A percentile compares a stretch with the other conserved stretches of the same genome.
phyloP scores from a whole-genome alignment of 306 rosid species.

The Prunus campanulata region DNA sequence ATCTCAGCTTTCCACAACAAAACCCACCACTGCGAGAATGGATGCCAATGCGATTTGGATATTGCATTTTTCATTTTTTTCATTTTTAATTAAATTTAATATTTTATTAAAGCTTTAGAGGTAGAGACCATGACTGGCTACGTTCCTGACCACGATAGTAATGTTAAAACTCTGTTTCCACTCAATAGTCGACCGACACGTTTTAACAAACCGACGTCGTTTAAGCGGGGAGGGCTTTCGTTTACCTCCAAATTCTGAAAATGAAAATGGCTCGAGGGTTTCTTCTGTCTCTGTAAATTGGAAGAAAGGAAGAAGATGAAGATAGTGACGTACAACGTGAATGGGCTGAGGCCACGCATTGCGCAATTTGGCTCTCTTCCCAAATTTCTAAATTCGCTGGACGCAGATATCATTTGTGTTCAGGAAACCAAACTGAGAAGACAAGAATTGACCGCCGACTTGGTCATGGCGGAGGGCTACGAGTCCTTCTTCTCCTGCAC shows the following conservation, averaged over 20 bases:
- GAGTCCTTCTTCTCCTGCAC: constrained; percentile 90
- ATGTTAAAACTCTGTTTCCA: not conserved
- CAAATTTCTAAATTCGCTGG: constrained; percentile 76
- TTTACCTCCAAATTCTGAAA: constrained; percentile 1
- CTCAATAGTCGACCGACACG: not conserved
- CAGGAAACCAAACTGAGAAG: constrained; percentile 86
- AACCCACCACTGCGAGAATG: not conserved
- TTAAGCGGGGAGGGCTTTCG: not conserved
- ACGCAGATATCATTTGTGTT: constrained; percentile 78
- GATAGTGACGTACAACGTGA: constrained; percentile 90
- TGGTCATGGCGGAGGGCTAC: constrained; percentile 74
- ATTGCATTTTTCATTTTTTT: not conserved
- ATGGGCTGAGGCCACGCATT: constrained; percentile 77
- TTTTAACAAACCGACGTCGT: not conserved
- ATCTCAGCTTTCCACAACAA: not conserved
- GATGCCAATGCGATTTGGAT: not conserved
- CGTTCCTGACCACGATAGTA: not conserved
- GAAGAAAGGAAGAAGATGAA: constrained; percentile 39
- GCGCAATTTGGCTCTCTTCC: constrained; percentile 85
- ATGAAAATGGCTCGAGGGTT: not conserved
- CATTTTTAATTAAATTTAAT: not conserved
- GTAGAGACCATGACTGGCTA: not conserved
- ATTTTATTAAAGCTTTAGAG: not conserved
- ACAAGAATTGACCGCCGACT: constrained; percentile 73
- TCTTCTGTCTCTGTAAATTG: not conserved